phyloP scores from a whole-genome alignment of 2,329 filamentous ascomycete genomes.

The Boeremia exigua region DNA sequence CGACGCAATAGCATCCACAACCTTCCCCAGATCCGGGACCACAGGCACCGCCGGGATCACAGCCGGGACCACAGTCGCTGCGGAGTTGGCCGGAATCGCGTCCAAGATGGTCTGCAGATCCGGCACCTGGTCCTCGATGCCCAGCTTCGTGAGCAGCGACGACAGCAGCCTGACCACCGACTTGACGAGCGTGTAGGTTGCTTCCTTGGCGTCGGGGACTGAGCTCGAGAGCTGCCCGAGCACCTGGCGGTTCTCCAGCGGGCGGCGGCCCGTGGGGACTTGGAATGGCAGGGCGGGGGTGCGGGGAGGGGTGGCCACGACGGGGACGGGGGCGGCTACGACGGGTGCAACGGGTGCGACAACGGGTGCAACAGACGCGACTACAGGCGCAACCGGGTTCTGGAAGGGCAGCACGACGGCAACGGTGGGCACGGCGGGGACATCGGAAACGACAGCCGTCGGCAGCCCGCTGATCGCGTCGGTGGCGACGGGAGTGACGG shows the following conservation, averaged over 20 bases:
- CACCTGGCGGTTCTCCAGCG: conserved; percentile 2
- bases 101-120: background rate
- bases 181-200: background rate
- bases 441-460: background rate
- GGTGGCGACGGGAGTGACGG: background rate
- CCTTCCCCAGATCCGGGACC: background rate
- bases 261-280: background rate
- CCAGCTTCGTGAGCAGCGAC: background rate
- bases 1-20: background rate
- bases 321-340: background rate
- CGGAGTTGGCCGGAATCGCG: background rate
- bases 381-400: background rate
- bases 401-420: background rate
- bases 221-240: too few relatives aligned
- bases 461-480: conserved; percentile 6
- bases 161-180: background rate
- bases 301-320: background rate
- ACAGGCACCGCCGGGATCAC: background rate
- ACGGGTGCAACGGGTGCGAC: background rate
- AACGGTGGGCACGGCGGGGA: background rate
- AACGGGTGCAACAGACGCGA: background rate
- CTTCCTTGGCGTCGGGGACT: background rate
- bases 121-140: background rate
- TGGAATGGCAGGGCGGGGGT: conserved; percentile 9
- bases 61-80: background rate